These are phyloP conservation scores for Suillus ampliporus DNA, from an alignment of 768 basidiomycete genomes.

Conservation along the genomic window DNA sequence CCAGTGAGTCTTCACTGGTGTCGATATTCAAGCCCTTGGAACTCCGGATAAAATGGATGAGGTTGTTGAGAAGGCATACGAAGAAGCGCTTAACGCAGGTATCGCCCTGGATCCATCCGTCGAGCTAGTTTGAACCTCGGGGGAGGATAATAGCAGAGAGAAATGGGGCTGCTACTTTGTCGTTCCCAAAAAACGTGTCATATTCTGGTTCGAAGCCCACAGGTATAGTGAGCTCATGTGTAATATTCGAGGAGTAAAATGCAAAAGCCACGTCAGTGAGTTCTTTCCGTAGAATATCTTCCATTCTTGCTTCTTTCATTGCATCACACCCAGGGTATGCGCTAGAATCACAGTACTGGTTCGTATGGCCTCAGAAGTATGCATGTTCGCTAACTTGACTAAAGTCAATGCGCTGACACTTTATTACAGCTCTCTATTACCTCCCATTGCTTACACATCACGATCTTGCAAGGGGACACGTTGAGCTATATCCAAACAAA, in stretches of 20 bases:
- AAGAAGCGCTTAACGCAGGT: background rate
- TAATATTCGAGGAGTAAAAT: slow-evolving; percentile 1
- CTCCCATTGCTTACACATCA: background rate
- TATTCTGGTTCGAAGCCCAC: slow-evolving; percentile 2
- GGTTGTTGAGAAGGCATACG: slow-evolving; percentile 1
- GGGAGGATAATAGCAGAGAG: background rate
- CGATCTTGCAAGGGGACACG: background rate
- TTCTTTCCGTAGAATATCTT: background rate
- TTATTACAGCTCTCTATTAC: background rate
- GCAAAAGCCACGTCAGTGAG: background rate
- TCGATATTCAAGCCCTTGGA: background rate
- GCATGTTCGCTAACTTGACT: background rate
- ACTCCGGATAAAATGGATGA: background rate
- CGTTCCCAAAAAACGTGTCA: background rate
- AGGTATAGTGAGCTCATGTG: background rate
- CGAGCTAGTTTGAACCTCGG: background rate
- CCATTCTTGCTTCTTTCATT: background rate
- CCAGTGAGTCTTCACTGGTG: slow-evolving; percentile 3
- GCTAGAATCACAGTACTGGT: slow-evolving; percentile 8
- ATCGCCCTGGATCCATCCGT: background rate
- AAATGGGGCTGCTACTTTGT: slow-evolving; percentile 4
- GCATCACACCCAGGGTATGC: background rate
- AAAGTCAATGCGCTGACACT: background rate
- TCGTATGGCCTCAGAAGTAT: background rate
- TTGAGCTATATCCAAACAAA: slow-evolving; percentile 2